Evolutionary conservation across 1,139 yeast species (phyloP), one percentile per base, ranked within the genome.

Genomic region (Pichia sp.): DNA sequence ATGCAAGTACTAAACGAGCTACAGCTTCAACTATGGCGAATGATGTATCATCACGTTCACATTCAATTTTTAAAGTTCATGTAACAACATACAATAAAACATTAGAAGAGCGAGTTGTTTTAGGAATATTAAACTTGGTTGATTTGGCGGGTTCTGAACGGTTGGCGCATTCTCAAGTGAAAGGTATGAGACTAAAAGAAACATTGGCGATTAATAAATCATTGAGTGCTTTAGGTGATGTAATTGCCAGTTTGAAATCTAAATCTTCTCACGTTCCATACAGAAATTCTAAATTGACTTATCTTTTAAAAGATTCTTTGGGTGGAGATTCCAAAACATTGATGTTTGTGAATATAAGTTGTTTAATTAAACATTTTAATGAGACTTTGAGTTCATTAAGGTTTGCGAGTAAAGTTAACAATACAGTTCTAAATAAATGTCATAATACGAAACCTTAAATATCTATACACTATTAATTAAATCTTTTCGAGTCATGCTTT

Each of bases 121-220:
- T 69, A 22, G 96, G 96, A 2, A 74, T 82, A 53, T 72, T 89
- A 59, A 86, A 87, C 58, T 67, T 89, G 35, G 95, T 87, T 3
- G 96, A 89, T 66, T 70, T 89, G 51, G 97, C 97, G 0, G 96
- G 97, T 0, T 83, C 94, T 16, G 99, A 92, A 65, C 70, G 97
- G 47, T 68, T 90, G n/a, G 64, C 81, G 12, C 74, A 76, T 24
- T 83, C 95, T 0, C 86, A 82, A 55, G 95, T 78, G 0, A 75
- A 76, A 3, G 97, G 97, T 0, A 87, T 83, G 11, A 66, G 97
- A 39, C 66, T 92, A 26, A 78, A 77, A 53, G 98, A 92, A 63
- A 90, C 98, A 0, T 95, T 85, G 58, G 79, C 90, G 5, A 92
- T 92, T 50, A 92, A 92, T 64, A 86, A 82, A 62, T 87, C 97